phyloP scores from a whole-genome alignment of 106 monocot species.

The Acanthochlamys bracteata region DNA sequence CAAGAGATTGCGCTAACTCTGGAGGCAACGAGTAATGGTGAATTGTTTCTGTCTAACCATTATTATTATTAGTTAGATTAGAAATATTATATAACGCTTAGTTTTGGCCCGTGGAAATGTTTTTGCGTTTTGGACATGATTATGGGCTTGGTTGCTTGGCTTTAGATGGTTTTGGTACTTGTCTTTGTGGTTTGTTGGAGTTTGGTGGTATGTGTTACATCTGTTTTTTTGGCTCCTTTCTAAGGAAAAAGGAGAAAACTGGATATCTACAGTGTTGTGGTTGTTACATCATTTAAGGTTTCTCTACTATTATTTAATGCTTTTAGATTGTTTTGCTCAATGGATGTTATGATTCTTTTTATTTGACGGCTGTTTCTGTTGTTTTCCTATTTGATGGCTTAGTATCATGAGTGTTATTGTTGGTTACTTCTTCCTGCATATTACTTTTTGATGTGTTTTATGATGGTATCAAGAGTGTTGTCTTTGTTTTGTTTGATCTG shows the following conservation, averaged over 20 bases:
- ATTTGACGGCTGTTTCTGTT: no score
- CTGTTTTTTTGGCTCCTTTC: background rate
- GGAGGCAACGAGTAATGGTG: background rate
- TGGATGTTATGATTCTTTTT: no score
- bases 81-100: no score
- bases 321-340: background rate
- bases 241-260: background rate
- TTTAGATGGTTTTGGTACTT: background rate
- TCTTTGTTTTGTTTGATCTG: no score
- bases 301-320: background rate
- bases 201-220: background rate
- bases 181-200: background rate
- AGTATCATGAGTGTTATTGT: no score
- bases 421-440: no score
- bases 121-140: background rate
- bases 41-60: background rate
- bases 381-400: no score
- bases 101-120: background rate
- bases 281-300: background rate
- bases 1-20: constrained; percentile 24
- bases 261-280: background rate
- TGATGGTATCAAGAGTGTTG: no score
- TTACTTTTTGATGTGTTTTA: no score
- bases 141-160: background rate
- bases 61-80: background rate